Evolutionary conservation across 2,329 filamentous ascomycete genomes (phyloP).

Genomic region (Emmonsiellopsis sp.): DNA sequence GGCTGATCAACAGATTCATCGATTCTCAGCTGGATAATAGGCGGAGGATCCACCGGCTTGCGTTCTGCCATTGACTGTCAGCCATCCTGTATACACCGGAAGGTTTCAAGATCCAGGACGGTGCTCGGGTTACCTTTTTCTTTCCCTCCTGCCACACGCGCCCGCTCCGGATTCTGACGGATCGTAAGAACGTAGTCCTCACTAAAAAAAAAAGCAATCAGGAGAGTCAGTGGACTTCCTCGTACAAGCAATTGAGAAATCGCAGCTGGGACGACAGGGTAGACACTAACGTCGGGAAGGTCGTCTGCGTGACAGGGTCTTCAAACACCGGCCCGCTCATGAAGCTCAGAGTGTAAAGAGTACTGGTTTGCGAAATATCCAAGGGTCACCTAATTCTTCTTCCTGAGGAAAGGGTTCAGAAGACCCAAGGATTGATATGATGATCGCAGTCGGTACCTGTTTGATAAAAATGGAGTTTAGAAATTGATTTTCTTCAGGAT

Average conservation of each 20-base stretch:
- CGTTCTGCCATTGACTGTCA: conserved; percentile 46
- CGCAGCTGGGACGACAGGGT: conserved; percentile 1
- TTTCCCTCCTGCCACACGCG: conserved; percentile 60
- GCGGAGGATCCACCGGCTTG: conserved; percentile 77
- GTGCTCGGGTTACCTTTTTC: conserved; percentile 52
- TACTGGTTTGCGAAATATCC: conserved; percentile 4
- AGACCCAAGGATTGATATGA: conserved; percentile 10
- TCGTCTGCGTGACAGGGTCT: conserved; percentile 30
- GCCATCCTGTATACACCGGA: not conserved
- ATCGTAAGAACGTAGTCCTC: conserved; percentile 49
- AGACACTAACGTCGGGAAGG: conserved; percentile 31
- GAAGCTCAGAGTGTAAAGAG: conserved; percentile 23
- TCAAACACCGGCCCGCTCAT: conserved; percentile 35
- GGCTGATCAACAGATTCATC: conserved; percentile 40
- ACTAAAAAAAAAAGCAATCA: not conserved
- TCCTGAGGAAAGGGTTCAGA: conserved; percentile 4
- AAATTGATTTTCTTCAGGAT: not conserved
- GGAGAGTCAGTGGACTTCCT: conserved; percentile 1
- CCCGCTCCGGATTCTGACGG: conserved; percentile 58
- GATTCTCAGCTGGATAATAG: conserved; percentile 64
- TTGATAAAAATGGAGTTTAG: not conserved
- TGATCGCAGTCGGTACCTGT: conserved; percentile 9
- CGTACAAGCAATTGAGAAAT: conserved; percentile 5
- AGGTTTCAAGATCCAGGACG: not conserved
- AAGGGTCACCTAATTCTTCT: conserved; percentile 8